Conservation (phyloP, 2,329 filamentous ascomycete species). For the Arthroderma sp. region DNA sequence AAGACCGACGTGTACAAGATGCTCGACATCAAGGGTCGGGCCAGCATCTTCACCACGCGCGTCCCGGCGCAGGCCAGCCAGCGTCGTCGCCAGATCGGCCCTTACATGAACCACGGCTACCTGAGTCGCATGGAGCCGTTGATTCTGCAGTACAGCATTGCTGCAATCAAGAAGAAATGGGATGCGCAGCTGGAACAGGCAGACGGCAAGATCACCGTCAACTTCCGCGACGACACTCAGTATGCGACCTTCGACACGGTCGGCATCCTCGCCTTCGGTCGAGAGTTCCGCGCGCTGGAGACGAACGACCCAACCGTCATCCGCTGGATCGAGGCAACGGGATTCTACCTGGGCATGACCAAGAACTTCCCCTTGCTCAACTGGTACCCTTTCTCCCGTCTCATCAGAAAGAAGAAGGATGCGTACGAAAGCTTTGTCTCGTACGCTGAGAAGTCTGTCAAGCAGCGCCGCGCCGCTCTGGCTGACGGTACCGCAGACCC, state of each 20-base stretch:
- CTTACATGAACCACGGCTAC: constrained; percentile 2
- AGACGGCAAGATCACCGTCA: constrained; percentile 4
- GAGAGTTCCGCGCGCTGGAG: constrained; percentile 1
- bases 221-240: constrained; percentile 5
- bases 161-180: constrained; percentile 6
- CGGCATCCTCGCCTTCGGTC: neutral
- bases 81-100: constrained; percentile 3
- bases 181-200: neutral
- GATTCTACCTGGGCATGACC: constrained; percentile 5
- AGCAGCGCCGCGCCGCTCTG: neutral
- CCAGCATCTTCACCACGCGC: constrained; percentile 4
- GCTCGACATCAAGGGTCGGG: constrained; percentile 1
- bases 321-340: constrained; percentile 5
- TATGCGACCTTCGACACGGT: constrained; percentile 5
- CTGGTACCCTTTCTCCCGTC: neutral
- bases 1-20: constrained; percentile 6
- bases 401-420: neutral
- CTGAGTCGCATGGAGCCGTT: neutral
- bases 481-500: neutral
- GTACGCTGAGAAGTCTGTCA: neutral
- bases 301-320: constrained; percentile 4
- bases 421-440: neutral
- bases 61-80: constrained; percentile 1
- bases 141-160: constrained; percentile 5
- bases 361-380: constrained; percentile 5